Base-by-base conservation (phyloP, 169 alveolate genomes). In the Plasmodium knowlesi region DNA sequence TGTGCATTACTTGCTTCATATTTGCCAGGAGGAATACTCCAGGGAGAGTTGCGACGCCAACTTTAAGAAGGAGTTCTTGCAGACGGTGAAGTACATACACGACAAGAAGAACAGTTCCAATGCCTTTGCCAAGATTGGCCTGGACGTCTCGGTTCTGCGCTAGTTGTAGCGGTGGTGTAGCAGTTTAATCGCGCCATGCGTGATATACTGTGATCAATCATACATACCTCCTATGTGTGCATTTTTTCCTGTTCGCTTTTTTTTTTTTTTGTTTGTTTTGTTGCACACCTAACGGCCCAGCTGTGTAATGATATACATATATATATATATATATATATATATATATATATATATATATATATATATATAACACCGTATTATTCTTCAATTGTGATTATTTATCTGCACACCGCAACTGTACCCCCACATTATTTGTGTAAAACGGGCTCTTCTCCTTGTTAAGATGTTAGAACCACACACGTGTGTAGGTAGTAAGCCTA, bases 21-120 rank as follows among this genome's bases (percentile, higher is more conserved):
- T 83, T 16, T 90, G 93, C 25, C 81, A 86, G 41, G 93, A 86
- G 12, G 67, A 90, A 25, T 82, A 61, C 39, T 34, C 79, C 37
- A 54, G 82, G n/a, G 14, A 71, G 0, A 53, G 9, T 25, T 34
- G 78, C 57, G 90, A 83, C 34, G 10, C 37, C 0, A 10, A 12
- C 1, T 46, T 78, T 28, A 82, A 90, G 72, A 78, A 90, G 25
- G 93, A 86, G 67, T 86, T 53, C 70, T 19, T 70, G 22, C 88
- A 90, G 30, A 74, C 28, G 43, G 50, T 71, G 39, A 71, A 74
- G 43, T 79, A 90, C 70, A 54, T 82, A 53, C 83, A 90, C 25
- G 84, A 30, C 14, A 90, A 90, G 73, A 53, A 90, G 76, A 34
- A 41, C 3, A 90, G 83, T 90, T 50, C 84, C 37, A 82, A 79